Conservation (phyloP, 352 stramenopile genomes). For the Pythium dissimile region DNA sequence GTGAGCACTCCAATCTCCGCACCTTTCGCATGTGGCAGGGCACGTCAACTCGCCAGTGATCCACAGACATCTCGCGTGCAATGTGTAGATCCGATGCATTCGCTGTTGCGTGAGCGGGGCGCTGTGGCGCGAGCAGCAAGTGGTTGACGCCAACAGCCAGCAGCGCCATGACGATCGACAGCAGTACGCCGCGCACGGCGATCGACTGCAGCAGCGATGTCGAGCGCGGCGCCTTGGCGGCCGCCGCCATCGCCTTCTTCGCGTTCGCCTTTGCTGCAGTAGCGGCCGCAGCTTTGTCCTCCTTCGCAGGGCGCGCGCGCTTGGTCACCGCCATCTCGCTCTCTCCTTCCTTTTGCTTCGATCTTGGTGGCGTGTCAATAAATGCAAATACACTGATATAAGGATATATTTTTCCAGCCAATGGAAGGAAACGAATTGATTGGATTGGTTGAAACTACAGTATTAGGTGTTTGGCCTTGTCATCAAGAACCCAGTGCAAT, state of each 20-base stretch:
- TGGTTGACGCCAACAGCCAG: constrained; percentile 11
- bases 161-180: constrained; percentile 4
- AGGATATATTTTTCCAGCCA: too few species aligned
- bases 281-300: neutral
- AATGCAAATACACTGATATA: neutral
- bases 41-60: constrained; percentile 53
- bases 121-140: constrained; percentile 7
- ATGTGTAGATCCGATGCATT: constrained; percentile 17
- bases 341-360: neutral
- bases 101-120: neutral
- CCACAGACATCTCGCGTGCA: constrained; percentile 11
- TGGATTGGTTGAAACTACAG: too few species aligned
- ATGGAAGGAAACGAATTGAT: too few species aligned
- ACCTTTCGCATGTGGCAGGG: constrained; percentile 48
- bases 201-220: constrained; percentile 7
- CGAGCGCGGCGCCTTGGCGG: neutral
- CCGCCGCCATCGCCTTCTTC: neutral
- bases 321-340: constrained; percentile 9
- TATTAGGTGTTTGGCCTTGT: too few species aligned
- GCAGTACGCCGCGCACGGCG: constrained; percentile 1
- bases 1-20: neutral
- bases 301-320: constrained; percentile 2
- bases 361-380: neutral
- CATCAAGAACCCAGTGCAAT: too few species aligned
- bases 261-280: neutral